Conservation (phyloP, 768 basidiomycete species). For the Lentinus brumalis region DNA sequence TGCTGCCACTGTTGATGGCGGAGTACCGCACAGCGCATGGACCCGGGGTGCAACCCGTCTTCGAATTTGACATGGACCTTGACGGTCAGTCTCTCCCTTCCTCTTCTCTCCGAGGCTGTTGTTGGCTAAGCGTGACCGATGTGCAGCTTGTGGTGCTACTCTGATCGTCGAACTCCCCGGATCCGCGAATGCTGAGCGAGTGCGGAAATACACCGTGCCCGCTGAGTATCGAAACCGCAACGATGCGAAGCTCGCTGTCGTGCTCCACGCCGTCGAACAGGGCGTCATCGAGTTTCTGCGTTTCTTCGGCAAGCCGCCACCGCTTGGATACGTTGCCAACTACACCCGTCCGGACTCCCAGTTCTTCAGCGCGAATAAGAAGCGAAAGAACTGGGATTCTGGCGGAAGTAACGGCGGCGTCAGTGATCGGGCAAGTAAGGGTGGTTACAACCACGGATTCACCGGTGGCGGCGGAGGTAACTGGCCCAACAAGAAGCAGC, state of each 20-base stretch:
- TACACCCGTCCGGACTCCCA: conserved; percentile 6
- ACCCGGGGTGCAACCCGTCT: conserved; percentile 39
- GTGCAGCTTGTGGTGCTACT: conserved; percentile 56
- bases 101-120: not conserved
- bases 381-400: conserved; percentile 17
- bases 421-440: not conserved
- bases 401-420: not conserved
- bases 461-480: not conserved
- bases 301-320: conserved; percentile 47
- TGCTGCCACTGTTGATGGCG: conserved; percentile 47
- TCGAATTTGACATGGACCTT: conserved; percentile 45
- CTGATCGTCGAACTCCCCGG: conserved; percentile 43
- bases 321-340: conserved; percentile 39
- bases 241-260: conserved; percentile 64
- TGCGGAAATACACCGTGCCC: conserved; percentile 47
- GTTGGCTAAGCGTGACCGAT: conserved; percentile 1
- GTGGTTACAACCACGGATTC: not conserved
- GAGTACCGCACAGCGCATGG: conserved; percentile 47
- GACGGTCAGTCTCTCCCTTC: conserved; percentile 46
- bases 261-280: conserved; percentile 51
- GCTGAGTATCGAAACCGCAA: conserved; percentile 55
- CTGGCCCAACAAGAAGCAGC: conserved; percentile 14
- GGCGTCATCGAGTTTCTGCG: conserved; percentile 63
- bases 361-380: conserved; percentile 1
- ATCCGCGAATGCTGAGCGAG: conserved; percentile 34